These are phyloP conservation scores for Cicer yamashitae DNA, from an alignment of 306 rosid species.

Conservation along the genomic window DNA sequence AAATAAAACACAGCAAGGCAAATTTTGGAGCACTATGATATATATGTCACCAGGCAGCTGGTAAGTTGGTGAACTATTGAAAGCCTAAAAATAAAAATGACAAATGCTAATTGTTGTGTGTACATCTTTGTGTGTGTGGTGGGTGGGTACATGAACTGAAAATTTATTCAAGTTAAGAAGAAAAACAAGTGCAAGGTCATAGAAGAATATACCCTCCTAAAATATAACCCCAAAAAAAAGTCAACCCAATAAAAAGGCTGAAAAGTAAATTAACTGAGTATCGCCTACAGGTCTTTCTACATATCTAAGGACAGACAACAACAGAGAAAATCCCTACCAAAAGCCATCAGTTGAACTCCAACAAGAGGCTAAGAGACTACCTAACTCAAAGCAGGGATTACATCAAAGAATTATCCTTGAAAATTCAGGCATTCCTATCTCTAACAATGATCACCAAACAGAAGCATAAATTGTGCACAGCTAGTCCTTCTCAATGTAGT, in stretches of 20 bases:
- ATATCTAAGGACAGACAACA: neutral
- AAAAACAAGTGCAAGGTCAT: neutral
- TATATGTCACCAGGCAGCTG: conserved; percentile 18
- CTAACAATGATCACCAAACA: conserved; percentile 37
- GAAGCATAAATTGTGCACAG: conserved; percentile 11
- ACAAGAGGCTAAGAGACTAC: conserved; percentile 14
- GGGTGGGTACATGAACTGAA: neutral
- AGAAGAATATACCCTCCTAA: neutral
- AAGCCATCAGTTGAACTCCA: conserved; percentile 18
- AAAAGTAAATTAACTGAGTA: neutral
- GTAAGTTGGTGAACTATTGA: neutral
- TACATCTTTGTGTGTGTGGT: neutral
- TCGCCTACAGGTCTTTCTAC: neutral
- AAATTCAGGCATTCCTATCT: conserved; percentile 20
- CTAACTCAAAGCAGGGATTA: conserved; percentile 13
- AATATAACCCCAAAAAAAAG: neutral
- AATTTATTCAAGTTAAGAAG: neutral
- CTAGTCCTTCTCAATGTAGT: neutral
- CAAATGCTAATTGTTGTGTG: conserved; percentile 4
- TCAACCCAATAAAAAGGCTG: neutral
- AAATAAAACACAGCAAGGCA: conserved; percentile 24
- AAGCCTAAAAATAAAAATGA: conserved; percentile 21
- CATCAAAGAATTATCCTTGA: conserved; percentile 28
- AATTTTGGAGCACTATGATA: neutral
- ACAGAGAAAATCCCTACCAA: neutral